These are phyloP conservation scores for Salix arbutifolia DNA, from an alignment of 345 rosid genomes.

Conservation along the genomic window DNA sequence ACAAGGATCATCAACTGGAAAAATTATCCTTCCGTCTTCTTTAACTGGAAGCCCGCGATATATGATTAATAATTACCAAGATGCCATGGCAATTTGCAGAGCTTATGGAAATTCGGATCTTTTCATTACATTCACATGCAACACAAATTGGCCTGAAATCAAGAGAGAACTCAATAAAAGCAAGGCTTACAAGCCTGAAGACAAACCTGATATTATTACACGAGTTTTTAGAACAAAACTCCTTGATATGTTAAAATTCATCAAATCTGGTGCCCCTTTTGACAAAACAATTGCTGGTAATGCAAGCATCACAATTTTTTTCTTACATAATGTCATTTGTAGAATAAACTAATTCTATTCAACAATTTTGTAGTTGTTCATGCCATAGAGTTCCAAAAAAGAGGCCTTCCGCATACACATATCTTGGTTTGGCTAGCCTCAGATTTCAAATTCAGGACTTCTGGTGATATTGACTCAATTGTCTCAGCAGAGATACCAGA, in stretches of 20 bases:
- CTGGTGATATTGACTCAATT: background rate
- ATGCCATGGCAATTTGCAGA: background rate
- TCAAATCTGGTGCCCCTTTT: background rate
- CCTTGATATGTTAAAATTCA: background rate
- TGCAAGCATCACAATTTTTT: no score
- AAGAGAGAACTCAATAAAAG: rapidly evolving
- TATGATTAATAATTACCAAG: background rate
- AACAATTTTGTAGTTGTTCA: background rate
- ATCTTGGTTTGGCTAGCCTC: background rate
- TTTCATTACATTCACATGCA: slow-evolving; percentile 1
- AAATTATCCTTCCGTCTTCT: no score
- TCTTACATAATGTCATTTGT: rapidly evolving
- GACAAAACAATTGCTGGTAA: background rate
- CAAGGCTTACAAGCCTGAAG: background rate
- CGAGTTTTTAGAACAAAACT: background rate
- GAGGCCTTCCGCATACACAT: background rate
- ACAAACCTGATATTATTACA: background rate
- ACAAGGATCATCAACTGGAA: no score
- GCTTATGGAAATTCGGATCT: background rate
- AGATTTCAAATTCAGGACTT: rapidly evolving
- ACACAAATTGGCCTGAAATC: background rate
- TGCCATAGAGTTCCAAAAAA: slow-evolving; percentile 1
- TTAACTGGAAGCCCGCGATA: no score
- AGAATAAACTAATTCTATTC: rapidly evolving
- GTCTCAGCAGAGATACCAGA: background rate